Evolutionary conservation across 805 yeast genomes (phyloP), one percentile per base, ranked within the genome.

Genomic region (Monosporozyma solicola): DNA sequence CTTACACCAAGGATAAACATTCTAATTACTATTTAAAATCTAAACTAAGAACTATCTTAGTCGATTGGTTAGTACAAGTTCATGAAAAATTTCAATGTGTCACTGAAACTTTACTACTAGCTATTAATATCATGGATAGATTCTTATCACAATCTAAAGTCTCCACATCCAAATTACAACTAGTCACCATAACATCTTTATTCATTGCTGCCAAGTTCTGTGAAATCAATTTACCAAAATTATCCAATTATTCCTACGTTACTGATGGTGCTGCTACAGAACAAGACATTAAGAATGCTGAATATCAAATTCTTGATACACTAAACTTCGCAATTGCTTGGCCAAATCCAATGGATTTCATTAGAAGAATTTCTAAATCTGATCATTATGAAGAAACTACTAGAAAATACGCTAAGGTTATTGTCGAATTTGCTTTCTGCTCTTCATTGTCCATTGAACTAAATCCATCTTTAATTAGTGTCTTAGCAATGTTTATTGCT

Each of bases 161-260:
- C 20, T 85, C 85, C 56, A 80, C 89, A 54, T 88, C 84, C 61
- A 82, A 86, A 68, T 71, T 90, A 49, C 97, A 90, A 72, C 76
- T 90, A 56, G 74, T 89, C 53, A 96, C 96, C 7, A 85, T 94
- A 1, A 87, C 95, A 2, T 79, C 91, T 10, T 71, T 90, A 53
- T 87, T 90, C 68, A 85, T 89, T 58, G 96, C 97, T 43, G 92
- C 96, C n/a, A 90, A 90, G 70, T 87, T 86, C 68, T 96, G 91
- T 71, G 97, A 90, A 71, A 94, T 90, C 29, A 85, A 83, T 64
- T 77, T 89, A 15, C 97, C 97, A 11, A 83, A 90, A 35, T 84
- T 90, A 41, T 79, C 84, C 56, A 86, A 87, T 69, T 91, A 87
- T 66, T 86, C 95, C 1, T 86, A 85, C 65, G 87, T 88, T 54